Evolutionary conservation across 257 asterid species (phyloP).

Genomic region (Penstemon eatonii): DNA sequence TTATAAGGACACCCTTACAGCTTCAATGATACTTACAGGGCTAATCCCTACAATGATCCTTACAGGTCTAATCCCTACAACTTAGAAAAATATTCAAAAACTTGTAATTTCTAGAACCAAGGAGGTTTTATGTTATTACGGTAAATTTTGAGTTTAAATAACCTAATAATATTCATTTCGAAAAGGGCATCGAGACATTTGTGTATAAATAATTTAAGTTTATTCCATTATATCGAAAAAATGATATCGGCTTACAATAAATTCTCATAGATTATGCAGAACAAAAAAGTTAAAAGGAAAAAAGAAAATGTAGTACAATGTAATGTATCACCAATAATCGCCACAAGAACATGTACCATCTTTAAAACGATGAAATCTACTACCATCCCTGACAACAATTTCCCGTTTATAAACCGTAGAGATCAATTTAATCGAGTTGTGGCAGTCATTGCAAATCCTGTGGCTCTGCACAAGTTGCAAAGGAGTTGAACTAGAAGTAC

Average conservation of each 20-base stretch:
- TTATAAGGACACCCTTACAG: too few species aligned
- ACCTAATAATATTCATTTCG: too few species aligned
- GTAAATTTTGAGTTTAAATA: too few species aligned
- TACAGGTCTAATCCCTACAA: too few species aligned
- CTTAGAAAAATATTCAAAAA: too few species aligned
- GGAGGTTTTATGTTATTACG: too few species aligned
- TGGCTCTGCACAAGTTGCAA: conserved; percentile 83
- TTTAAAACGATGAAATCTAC: conserved; percentile 80
- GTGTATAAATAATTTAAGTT: conserved; percentile 7
- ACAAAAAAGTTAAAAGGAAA: conserved; percentile 1
- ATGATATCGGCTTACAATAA: conserved; percentile 14
- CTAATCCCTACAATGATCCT: too few species aligned
- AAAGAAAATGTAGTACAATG: conserved; percentile 19
- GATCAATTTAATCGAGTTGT: conserved; percentile 59
- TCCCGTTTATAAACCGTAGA: conserved; percentile 52
- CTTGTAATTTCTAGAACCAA: too few species aligned
- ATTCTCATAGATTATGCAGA: conserved; percentile 11
- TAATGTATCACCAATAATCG: conserved; percentile 70
- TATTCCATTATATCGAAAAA: conserved; percentile 7
- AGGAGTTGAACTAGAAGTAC: conserved; percentile 59
- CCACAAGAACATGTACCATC: conserved; percentile 77
- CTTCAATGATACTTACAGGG: too few species aligned
- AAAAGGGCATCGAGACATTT: background rate
- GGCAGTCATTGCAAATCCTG: conserved; percentile 81
- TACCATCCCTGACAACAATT: conserved; percentile 70